Percentiles rank a stretch among this genome's conserved stretches.
phyloP scores from a whole-genome alignment of 2,329 filamentous ascomycete species.

The Pseudogymnoascus sp. region DNA sequence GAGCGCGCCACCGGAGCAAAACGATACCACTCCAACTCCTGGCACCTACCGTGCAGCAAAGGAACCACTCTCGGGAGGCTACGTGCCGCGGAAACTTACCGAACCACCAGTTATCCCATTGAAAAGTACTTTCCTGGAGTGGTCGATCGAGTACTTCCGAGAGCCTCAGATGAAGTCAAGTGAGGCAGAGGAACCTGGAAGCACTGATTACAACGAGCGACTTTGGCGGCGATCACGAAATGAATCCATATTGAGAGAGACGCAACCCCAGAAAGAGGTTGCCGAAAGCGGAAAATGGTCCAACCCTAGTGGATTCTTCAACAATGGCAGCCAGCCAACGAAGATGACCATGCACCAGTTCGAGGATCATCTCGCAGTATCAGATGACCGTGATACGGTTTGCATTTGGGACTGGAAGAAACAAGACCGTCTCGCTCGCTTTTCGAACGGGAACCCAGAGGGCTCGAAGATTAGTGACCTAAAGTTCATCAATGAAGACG shows the following conservation, averaged over 20 bases:
- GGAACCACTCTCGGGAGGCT: slow-evolving; percentile 72
- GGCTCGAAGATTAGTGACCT: slow-evolving; percentile 91
- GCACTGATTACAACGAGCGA: slow-evolving; percentile 89
- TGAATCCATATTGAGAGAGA: slow-evolving; percentile 83
- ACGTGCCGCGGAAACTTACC: slow-evolving; percentile 51
- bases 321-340: slow-evolving; percentile 79
- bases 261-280: slow-evolving; percentile 84
- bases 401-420: slow-evolving; percentile 90
- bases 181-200: slow-evolving; percentile 92
- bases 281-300: slow-evolving; percentile 84
- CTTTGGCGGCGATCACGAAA: slow-evolving; percentile 90
- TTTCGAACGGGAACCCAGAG: slow-evolving; percentile 87
- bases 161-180: slow-evolving; percentile 97
- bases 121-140: slow-evolving; percentile 77
- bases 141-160: slow-evolving; percentile 96
- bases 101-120: slow-evolving; percentile 61
- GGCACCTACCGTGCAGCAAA: slow-evolving; percentile 68
- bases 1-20: slow-evolving; percentile 62
- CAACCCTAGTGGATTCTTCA: slow-evolving; percentile 70
- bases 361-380: slow-evolving; percentile 87
- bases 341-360: slow-evolving; percentile 98
- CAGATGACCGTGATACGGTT: slow-evolving; percentile 85
- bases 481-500: slow-evolving; percentile 96
- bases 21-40: slow-evolving; percentile 55
- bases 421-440: slow-evolving; percentile 65